These are phyloP conservation scores for Beta corolliflora DNA, from an alignment of 179 eudicot species.

Conservation along the genomic window DNA sequence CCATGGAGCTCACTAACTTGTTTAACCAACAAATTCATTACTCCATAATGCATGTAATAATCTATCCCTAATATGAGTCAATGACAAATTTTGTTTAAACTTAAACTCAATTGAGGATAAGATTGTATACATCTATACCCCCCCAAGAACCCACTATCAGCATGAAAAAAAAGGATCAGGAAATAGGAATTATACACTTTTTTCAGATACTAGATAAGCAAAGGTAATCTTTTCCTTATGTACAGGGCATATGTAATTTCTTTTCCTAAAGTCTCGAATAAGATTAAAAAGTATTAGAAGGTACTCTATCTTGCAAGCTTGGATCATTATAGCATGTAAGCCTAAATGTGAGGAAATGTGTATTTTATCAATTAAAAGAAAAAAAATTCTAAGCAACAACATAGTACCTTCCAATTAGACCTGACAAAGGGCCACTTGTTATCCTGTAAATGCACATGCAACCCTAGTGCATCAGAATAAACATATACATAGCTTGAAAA, in stretches of 20 bases:
- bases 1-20: too few species aligned
- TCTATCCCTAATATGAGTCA: too few species aligned
- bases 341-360: neutral
- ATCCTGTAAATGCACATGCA: constrained; percentile 57
- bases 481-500: neutral
- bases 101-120: neutral
- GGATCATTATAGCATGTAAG: constrained; percentile 3
- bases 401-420: constrained; percentile 91
- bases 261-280: neutral
- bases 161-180: neutral
- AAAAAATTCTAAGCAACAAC: neutral
- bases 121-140: neutral
- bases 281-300: neutral
- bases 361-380: neutral
- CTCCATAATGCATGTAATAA: too few species aligned
- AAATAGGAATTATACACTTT: too few species aligned
- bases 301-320: neutral
- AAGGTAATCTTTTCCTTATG: too few species aligned
- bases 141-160: neutral
- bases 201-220: too few species aligned
- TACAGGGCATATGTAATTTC: neutral
- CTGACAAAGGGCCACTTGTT: constrained; percentile 95
- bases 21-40: too few species aligned
- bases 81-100: too few species aligned
- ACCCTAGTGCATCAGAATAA: constrained; percentile 15